Evolutionary conservation across 2,329 filamentous ascomycete species (phyloP), one percentile per base, ranked within the genome.

Genomic region (Teratosphaeria epicoccoides): DNA sequence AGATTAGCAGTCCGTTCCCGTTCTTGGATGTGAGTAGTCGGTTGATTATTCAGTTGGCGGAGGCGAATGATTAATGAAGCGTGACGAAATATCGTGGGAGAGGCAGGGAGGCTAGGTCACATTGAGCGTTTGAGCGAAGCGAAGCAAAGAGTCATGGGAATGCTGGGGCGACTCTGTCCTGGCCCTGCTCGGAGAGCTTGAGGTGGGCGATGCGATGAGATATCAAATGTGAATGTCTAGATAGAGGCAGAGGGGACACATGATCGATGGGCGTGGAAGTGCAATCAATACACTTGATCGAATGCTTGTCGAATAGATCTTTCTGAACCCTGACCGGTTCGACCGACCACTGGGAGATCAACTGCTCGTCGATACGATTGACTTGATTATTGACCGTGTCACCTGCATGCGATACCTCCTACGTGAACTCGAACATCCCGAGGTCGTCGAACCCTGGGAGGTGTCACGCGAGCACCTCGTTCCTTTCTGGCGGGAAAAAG

Each of bases 21-120:
- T 97, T 96, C 72, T 76, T 97, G 64, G 91, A 97, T 71, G 85
- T 96, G 70, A 90, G 91, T 25, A 90, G 88, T 59, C 84, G 84
- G 70, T 76, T 97, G 63, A 95, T 97, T 61, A 89, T 95, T 72
- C 89, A 95, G 72, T 75, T 97, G 66, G 89, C 90, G 10, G 87
- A 91, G 66, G 84, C 85, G 52, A 63, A 63, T 51, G 85, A 88
- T 59, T 80, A 57, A 63, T 46, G n/a, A 46, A 46, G 24, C 43
- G 17, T 25, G 43, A 46, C n/a, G 24, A 24, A 22, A 24, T 12
- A 46, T 24, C 6, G 20, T 26, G 22, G 11, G 23, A 24, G 33
- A 40, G n/a, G 33, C 14, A 17, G 4, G n/a, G 33, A 17, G n/a
- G n/a, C n/a, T 17, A 40, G 33, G 33, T 40, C n/a, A 46, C 46